Evolutionary conservation across 768 basidiomycete genomes (phyloP).

Genomic region (Rhodotorula diobovata): DNA sequence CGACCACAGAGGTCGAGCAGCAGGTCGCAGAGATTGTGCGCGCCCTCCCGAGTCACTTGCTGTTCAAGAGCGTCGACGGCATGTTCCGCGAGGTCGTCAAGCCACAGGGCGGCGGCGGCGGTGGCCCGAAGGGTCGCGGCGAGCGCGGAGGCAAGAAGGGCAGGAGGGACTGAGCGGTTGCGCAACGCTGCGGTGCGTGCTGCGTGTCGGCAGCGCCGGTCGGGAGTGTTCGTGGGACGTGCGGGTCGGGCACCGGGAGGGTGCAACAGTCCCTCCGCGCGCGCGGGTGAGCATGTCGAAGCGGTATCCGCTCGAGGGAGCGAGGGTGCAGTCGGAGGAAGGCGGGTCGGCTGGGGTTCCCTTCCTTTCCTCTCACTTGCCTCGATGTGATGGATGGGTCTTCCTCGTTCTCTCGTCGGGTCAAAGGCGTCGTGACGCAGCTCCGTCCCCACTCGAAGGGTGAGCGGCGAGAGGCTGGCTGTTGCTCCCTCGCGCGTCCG

Average conservation of each 20-base stretch:
- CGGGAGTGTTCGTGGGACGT: too few relatives aligned
- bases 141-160: neutral
- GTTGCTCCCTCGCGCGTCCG: too few relatives aligned
- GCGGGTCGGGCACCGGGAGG: too few relatives aligned
- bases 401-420: neutral
- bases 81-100: conserved; percentile 57
- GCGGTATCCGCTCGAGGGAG: too few relatives aligned
- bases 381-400: neutral
- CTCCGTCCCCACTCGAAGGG: neutral
- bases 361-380: neutral
- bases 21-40: conserved; percentile 83
- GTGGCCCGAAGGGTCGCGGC: neutral
- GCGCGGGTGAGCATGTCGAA: too few relatives aligned
- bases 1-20: conserved; percentile 65
- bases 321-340: too few relatives aligned
- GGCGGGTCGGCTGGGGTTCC: too few relatives aligned
- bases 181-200: neutral
- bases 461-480: neutral
- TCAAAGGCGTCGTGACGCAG: neutral
- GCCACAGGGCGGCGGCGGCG: neutral
- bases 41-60: conserved; percentile 75
- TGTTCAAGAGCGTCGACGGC: conserved; percentile 87
- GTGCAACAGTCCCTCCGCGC: too few relatives aligned
- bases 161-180: neutral
- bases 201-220: neutral